Evolutionary conservation across 495 filamentous ascomycete species (phyloP), one percentile per base, ranked within the genome.

Genomic region (Halenospora varia): DNA sequence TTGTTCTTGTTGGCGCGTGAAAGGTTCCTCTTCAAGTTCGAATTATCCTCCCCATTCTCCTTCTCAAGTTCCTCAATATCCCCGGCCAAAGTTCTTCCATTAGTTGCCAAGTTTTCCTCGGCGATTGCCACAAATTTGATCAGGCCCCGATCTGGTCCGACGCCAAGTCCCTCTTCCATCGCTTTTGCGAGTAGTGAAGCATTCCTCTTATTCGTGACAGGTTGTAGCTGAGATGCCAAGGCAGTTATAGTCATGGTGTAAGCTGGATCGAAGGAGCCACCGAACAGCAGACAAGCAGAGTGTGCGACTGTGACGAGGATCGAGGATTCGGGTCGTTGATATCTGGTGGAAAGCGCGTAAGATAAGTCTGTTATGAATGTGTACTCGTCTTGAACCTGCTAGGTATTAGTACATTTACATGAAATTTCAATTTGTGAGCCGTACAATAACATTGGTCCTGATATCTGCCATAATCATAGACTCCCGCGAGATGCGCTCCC

Each of bases 141-240:
- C 17, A 89, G 72, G 0, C 92, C 90, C 25, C 88, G 77, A 0
- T 78, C 71, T 0, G 84, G 65, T 0, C 68, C 35, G 11, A 96
- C 88, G 1, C 82, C 81, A 8, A 96, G 72, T 2, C 83, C 71
- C 8, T 88, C 84, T 15, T 84, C 74, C 61, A 97, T 73, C 64
- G 84, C 86, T 2, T 73, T 72, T 61, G 90, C 84, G 13, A 94
- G 81, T 40, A 96, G 70, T n/a, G 74, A 77, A 2, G 90, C 85
- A 71, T 91, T 92, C 40, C 91, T 85, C 48, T 88, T 88, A 70
- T 96, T 97, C 39, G 83, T 90, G 2, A 86, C 80, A 0, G 90
- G 85, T 19, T 83, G 83, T 29, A 96, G 73, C 51, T 88, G 75
- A 1, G 73, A 77, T 0, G 86, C 79, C 15, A 94, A 77, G 2